Percentiles rank a stretch among this genome's conserved stretches.
These are phyloP conservation scores for Spizellomyces sp. DNA, from an alignment of 192 early-diverging fungal species.

Conservation along the genomic window DNA sequence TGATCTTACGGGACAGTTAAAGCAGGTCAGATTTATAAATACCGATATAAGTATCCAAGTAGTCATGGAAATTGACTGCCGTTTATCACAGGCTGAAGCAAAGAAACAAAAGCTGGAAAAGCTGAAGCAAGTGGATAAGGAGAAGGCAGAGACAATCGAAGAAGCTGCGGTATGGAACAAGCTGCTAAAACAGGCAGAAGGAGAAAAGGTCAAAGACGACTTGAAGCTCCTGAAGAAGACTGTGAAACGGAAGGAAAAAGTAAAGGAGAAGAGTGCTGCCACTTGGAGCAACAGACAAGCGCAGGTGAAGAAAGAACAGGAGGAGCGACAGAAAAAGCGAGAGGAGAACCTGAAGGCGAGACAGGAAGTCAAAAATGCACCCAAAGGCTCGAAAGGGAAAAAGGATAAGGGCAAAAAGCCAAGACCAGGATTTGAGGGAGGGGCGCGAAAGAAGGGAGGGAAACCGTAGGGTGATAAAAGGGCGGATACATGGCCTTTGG, in stretches of 20 bases:
- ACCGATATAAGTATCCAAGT: neutral
- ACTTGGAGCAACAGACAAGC: slow-evolving; percentile 83
- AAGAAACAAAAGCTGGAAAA: slow-evolving; percentile 77
- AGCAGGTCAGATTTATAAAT: slow-evolving; percentile 45
- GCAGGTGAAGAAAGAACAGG: slow-evolving; percentile 60
- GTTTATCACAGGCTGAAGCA: slow-evolving; percentile 50
- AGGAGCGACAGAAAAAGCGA: slow-evolving; percentile 76
- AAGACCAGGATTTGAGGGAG: slow-evolving; percentile 42
- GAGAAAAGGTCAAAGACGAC: slow-evolving; percentile 93
- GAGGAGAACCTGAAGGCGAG: slow-evolving; percentile 83
- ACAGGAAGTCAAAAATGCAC: slow-evolving; percentile 74
- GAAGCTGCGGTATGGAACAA: slow-evolving; percentile 85
- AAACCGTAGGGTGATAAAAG: neutral
- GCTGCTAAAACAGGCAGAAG: slow-evolving; percentile 75
- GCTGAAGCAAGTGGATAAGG: slow-evolving; percentile 64
- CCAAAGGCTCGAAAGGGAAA: slow-evolving; percentile 64
- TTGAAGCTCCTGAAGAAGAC: slow-evolving; percentile 87
- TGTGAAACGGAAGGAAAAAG: slow-evolving; percentile 79
- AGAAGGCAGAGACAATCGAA: slow-evolving; percentile 62
- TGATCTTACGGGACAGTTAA: slow-evolving; percentile 64
- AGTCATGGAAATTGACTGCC: neutral
- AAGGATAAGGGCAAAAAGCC: slow-evolving; percentile 66
- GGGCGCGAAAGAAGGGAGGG: slow-evolving; percentile 27
- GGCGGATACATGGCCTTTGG: too few relatives aligned
- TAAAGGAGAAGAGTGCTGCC: slow-evolving; percentile 81